Percentiles rank a stretch among this genome's conserved stretches.
Evolutionary conservation across 2,329 filamentous ascomycete species (phyloP).

Genomic region (Hypoxylon sp.): DNA sequence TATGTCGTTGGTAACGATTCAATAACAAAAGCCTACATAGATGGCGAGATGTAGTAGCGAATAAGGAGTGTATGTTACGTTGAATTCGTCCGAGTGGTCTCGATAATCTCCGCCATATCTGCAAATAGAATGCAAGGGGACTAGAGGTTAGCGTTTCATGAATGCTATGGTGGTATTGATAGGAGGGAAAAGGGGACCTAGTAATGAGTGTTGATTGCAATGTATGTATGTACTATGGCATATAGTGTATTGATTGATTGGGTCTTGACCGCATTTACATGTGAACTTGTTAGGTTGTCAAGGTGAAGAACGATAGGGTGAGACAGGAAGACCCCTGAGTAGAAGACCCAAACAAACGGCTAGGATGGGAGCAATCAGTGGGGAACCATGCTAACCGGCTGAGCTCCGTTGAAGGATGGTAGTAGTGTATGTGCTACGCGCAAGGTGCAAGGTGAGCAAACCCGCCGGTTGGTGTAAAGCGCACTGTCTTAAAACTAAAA

Average conservation of each 20-base stretch:
- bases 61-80: slow-evolving; percentile 39
- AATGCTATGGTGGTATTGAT: slow-evolving; percentile 37
- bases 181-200: slow-evolving; percentile 16
- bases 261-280: slow-evolving; percentile 37
- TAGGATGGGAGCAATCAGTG: slow-evolving; percentile 35
- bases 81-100: slow-evolving; percentile 33
- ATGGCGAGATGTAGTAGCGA: slow-evolving; percentile 19
- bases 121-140: slow-evolving; percentile 40
- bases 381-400: slow-evolving; percentile 41
- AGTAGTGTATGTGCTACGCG: slow-evolving; percentile 10
- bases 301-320: slow-evolving; percentile 34
- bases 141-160: slow-evolving; percentile 24
- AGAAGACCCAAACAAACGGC: slow-evolving; percentile 26
- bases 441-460: slow-evolving; percentile 31
- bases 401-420: slow-evolving; percentile 38
- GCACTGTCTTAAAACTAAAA: slow-evolving; percentile 10
- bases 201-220: slow-evolving; percentile 18
- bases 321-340: slow-evolving; percentile 36
- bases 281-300: slow-evolving; percentile 38
- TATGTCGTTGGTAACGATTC: slow-evolving; percentile 25
- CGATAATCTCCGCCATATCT: slow-evolving; percentile 37
- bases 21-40: slow-evolving; percentile 14
- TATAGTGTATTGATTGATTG: slow-evolving; percentile 11
- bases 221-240: slow-evolving; percentile 4
- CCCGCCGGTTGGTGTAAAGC: slow-evolving; percentile 16